A percentile compares a stretch with the other conserved stretches of the same genome.
These are phyloP conservation scores for Coniochaeta ligniaria DNA, from an alignment of 2,329 filamentous ascomycete genomes.

Conservation along the genomic window DNA sequence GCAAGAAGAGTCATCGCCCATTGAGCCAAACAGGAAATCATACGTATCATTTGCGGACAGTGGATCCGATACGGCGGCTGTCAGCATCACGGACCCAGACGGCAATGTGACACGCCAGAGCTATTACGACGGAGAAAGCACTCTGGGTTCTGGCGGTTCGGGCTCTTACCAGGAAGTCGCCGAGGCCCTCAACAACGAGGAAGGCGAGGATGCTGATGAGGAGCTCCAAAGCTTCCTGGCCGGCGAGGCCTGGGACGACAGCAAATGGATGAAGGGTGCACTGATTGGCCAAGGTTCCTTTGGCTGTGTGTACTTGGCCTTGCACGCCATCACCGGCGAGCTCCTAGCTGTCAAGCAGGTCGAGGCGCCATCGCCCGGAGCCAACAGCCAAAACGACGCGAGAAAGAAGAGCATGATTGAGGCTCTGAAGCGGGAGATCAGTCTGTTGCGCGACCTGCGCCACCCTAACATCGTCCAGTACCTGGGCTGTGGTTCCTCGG, in stretches of 20 bases:
- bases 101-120: conserved; percentile 64
- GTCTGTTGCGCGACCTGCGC: conserved; percentile 84
- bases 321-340: conserved; percentile 94
- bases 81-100: conserved; percentile 72
- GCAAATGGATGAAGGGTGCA: conserved; percentile 99
- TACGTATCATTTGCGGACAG: conserved; percentile 86
- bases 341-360: conserved; percentile 98
- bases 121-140: conserved; percentile 77
- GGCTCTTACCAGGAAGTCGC: conserved; percentile 79
- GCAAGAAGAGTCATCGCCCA: conserved; percentile 76
- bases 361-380: conserved; percentile 73
- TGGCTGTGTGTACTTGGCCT: conserved; percentile 86
- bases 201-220: conserved; percentile 86
- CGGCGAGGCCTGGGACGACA: conserved; percentile 90
- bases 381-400: conserved; percentile 73
- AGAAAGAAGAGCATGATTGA: conserved; percentile 98
- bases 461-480: conserved; percentile 98
- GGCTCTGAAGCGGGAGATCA: conserved; percentile 93
- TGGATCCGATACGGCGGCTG: conserved; percentile 60
- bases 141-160: conserved; percentile 46
- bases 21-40: conserved; percentile 86
- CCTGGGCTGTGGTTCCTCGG: conserved; percentile 86
- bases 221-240: conserved; percentile 85
- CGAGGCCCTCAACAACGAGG: conserved; percentile 76
- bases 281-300: conserved; percentile 96